Conservation (phyloP, 495 filamentous ascomycete species). For the Hypoxylon fragiforme region DNA sequence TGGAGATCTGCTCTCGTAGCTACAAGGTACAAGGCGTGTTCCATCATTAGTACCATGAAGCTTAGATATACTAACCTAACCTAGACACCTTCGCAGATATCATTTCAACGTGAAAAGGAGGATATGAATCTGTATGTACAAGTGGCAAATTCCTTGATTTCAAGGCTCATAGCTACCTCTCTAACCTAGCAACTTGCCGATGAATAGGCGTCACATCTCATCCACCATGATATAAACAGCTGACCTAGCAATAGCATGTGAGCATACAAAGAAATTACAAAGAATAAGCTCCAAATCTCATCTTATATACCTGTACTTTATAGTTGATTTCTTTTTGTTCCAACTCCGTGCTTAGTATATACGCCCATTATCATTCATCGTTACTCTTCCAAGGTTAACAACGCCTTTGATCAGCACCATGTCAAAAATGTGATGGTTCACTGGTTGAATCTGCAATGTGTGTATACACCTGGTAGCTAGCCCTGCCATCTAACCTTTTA, state of each 20-base stretch:
- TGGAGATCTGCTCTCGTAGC: no score
- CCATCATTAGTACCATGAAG: no score
- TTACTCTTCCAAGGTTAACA: no score
- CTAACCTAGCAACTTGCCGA: slow-evolving; percentile 5
- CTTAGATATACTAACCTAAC: no score
- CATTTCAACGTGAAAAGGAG: no score
- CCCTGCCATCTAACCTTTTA: slow-evolving; percentile 4
- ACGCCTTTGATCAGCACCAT: neutral
- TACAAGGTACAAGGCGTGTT: no score
- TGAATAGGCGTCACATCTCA: neutral
- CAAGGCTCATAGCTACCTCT: no score
- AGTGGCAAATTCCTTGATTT: no score
- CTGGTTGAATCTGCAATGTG: neutral
- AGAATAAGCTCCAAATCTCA: slow-evolving; percentile 29
- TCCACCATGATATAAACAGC: slow-evolving; percentile 1
- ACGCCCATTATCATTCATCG: slow-evolving; percentile 17
- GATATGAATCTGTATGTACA: no score
- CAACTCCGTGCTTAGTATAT: slow-evolving; percentile 5
- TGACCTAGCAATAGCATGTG: slow-evolving; percentile 1
- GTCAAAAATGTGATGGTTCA: neutral
- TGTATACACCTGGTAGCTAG: no score
- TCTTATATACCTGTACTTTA: neutral
- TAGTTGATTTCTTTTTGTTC: neutral
- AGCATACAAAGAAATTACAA: slow-evolving; percentile 20
- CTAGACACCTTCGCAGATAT: no score